These are phyloP conservation scores for Aspergillus sp. DNA, from an alignment of 2,329 filamentous ascomycete genomes.

Conservation along the genomic window DNA sequence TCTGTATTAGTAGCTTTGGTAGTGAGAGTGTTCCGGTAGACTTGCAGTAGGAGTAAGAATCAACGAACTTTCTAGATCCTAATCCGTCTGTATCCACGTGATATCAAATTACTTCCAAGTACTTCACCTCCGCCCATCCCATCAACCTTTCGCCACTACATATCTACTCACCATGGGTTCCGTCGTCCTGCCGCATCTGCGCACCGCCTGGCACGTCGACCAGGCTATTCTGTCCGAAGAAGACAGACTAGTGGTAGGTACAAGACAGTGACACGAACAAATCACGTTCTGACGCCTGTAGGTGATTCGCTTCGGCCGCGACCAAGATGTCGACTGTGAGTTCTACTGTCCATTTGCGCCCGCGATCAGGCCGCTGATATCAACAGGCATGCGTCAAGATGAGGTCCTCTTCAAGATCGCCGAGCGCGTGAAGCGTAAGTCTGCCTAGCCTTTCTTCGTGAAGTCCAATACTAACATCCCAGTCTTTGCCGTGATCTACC, in stretches of 20 bases:
- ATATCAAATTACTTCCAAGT: background rate
- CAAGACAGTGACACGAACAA: background rate
- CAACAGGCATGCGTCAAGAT: constrained; percentile 69
- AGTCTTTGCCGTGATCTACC: constrained; percentile 65
- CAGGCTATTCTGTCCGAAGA: constrained; percentile 90
- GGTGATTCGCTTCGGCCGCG: constrained; percentile 88
- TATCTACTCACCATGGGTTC: constrained; percentile 61
- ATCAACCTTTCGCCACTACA: background rate
- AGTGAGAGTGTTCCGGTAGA: too few species aligned
- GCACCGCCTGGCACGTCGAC: constrained; percentile 96
- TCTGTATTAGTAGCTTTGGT: too few species aligned
- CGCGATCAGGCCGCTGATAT: constrained; percentile 15
- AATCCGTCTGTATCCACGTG: constrained; percentile 2
- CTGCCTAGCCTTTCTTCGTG: background rate
- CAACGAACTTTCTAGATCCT: background rate
- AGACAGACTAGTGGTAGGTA: constrained; percentile 64
- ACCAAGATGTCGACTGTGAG: constrained; percentile 71
- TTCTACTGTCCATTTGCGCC: background rate
- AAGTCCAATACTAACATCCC: background rate
- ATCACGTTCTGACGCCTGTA: constrained; percentile 43
- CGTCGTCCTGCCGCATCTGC: constrained; percentile 86
- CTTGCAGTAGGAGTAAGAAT: background rate
- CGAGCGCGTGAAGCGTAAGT: constrained; percentile 74
- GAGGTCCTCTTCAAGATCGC: constrained; percentile 94
- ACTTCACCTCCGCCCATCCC: background rate